Percentiles rank a stretch among this genome's conserved stretches.
These are phyloP conservation scores for Styphnolobium japonicum DNA, from an alignment of 306 rosid genomes.

Conservation along the genomic window DNA sequence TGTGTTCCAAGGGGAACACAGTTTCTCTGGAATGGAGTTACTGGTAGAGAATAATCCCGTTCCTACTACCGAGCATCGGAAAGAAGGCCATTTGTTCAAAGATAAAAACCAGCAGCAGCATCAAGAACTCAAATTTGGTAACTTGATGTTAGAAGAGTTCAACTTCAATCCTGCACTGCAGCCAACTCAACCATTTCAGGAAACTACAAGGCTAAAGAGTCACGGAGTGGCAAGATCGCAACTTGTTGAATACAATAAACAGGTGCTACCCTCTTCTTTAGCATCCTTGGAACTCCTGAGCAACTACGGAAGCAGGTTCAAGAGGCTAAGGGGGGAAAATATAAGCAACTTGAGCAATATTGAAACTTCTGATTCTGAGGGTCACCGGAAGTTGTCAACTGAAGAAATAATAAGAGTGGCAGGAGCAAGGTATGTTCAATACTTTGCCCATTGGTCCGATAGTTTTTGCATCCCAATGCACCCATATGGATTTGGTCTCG, in stretches of 20 bases:
- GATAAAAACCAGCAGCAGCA: slow-evolving; percentile 22
- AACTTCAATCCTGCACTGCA: slow-evolving; percentile 24
- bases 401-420: slow-evolving; percentile 57
- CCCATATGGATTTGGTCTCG: slow-evolving; percentile 42
- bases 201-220: neutral
- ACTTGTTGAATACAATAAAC: neutral
- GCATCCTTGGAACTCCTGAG: slow-evolving; percentile 47
- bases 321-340: slow-evolving; percentile 28
- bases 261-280: slow-evolving; percentile 23
- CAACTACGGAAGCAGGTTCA: slow-evolving; percentile 35
- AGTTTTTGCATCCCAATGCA: slow-evolving; percentile 33
- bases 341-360: neutral
- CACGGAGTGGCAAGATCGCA: neutral
- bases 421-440: slow-evolving; percentile 58
- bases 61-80: slow-evolving; percentile 13
- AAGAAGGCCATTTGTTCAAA: neutral
- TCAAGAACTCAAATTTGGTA: slow-evolving; percentile 13
- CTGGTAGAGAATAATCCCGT: slow-evolving; percentile 12
- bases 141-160: slow-evolving; percentile 27
- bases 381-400: slow-evolving; percentile 39
- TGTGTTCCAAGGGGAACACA: neutral
- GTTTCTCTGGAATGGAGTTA: slow-evolving; percentile 8
- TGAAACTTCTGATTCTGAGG: neutral
- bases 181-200: slow-evolving; percentile 14
- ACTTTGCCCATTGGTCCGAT: slow-evolving; percentile 35